phyloP scores from a whole-genome alignment of 768 basidiomycete genomes.

The Boletus rubescentipes region DNA sequence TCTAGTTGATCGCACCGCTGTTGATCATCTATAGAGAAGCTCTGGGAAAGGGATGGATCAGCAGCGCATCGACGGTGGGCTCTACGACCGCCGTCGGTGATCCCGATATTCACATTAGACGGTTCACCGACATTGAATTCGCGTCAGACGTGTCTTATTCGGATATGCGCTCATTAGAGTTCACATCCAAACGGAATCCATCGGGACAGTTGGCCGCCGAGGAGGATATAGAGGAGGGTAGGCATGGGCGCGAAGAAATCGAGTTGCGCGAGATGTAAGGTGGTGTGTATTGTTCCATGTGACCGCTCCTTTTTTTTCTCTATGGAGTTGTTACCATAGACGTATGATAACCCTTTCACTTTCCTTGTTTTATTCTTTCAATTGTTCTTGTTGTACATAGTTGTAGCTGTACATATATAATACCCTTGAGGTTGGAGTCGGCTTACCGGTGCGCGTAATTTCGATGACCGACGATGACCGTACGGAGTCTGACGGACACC shows the following conservation, averaged over 20 bases:
- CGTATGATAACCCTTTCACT: neutral
- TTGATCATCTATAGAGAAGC: slow-evolving; percentile 41
- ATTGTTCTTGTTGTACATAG: too few relatives aligned
- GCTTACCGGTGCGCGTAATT: too few relatives aligned
- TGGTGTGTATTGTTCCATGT: too few relatives aligned
- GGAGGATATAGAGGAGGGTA: too few relatives aligned
- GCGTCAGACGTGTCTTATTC: slow-evolving; percentile 12
- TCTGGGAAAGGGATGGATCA: slow-evolving; percentile 37
- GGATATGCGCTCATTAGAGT: slow-evolving; percentile 2
- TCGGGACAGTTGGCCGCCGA: slow-evolving; percentile 43
- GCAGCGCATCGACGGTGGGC: slow-evolving; percentile 6
- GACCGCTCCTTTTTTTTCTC: too few relatives aligned
- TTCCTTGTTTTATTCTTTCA: neutral
- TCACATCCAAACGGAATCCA: slow-evolving; percentile 5
- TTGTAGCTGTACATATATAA: too few relatives aligned
- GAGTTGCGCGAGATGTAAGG: slow-evolving; percentile 3
- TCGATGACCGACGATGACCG: too few relatives aligned
- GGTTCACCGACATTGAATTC: slow-evolving; percentile 27
- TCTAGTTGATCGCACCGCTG: slow-evolving; percentile 37
- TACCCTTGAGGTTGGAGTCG: too few relatives aligned
- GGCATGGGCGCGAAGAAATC: slow-evolving; percentile 54
- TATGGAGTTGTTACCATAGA: neutral
- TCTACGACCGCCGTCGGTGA: slow-evolving; percentile 1
- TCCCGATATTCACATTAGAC: slow-evolving; percentile 11
- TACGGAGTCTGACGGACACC: too few relatives aligned